phyloP scores from a whole-genome alignment of 495 filamentous ascomycete species.

The Xylaria cubensis region DNA sequence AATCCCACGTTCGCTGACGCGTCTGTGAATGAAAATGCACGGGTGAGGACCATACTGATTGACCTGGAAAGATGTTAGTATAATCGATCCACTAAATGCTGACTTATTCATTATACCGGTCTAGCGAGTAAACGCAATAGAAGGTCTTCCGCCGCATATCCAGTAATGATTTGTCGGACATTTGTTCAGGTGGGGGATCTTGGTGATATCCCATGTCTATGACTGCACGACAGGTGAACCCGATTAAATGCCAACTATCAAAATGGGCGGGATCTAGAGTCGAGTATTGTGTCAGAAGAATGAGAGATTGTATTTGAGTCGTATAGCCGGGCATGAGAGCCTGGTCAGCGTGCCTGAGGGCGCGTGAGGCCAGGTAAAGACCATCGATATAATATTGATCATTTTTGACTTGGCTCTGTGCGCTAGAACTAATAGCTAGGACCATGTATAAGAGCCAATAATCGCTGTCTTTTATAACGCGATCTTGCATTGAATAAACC shows the following conservation, averaged over 20 bases:
- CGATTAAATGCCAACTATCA: constrained; percentile 88
- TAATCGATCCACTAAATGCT: neutral
- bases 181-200: constrained; percentile 72
- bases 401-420: constrained; percentile 69
- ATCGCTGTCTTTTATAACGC: constrained; percentile 72
- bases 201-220: constrained; percentile 91
- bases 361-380: constrained; percentile 69
- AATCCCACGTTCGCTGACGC: constrained; percentile 77
- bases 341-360: constrained; percentile 75
- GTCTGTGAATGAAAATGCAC: constrained; percentile 90
- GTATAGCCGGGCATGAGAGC: constrained; percentile 85
- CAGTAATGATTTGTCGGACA: constrained; percentile 66
- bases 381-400: constrained; percentile 71
- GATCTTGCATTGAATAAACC: constrained; percentile 70
- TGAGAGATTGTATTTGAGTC: constrained; percentile 79
- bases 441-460: constrained; percentile 89
- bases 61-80: constrained; percentile 56
- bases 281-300: constrained; percentile 86
- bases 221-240: constrained; percentile 81
- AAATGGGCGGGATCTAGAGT: constrained; percentile 88
- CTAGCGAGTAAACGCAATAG: constrained; percentile 84
- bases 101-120: constrained; percentile 63
- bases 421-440: constrained; percentile 76
- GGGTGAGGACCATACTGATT: constrained; percentile 77
- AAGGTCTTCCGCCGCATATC: constrained; percentile 82